Conservation (phyloP, 2,329 filamentous ascomycete genomes). For the Fusarium heterosporum region DNA sequence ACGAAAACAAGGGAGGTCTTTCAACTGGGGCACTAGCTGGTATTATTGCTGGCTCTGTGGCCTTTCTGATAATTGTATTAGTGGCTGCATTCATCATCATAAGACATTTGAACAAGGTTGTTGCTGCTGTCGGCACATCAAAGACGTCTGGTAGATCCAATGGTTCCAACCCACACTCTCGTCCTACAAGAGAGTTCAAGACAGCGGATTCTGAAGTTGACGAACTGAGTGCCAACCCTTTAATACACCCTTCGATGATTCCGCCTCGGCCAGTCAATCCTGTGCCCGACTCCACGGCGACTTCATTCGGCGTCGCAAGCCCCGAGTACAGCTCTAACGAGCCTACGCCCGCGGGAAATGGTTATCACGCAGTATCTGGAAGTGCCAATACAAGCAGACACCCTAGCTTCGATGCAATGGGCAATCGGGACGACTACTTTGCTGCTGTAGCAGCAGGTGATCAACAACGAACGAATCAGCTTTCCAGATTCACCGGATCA, state of each 20-base stretch:
- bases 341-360: slow-evolving; percentile 43
- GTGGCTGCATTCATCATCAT: slow-evolving; percentile 62
- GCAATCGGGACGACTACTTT: slow-evolving; percentile 48
- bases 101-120: slow-evolving; percentile 61
- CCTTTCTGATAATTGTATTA: slow-evolving; percentile 61
- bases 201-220: slow-evolving; percentile 59
- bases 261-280: slow-evolving; percentile 46
- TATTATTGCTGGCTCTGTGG: slow-evolving; percentile 64
- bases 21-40: slow-evolving; percentile 61
- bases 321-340: slow-evolving; percentile 47
- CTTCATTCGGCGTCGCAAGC: slow-evolving; percentile 37
- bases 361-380: slow-evolving; percentile 41
- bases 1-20: slow-evolving; percentile 50
- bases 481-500: slow-evolving; percentile 39
- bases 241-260: slow-evolving; percentile 56
- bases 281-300: slow-evolving; percentile 34
- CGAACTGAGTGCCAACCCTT: slow-evolving; percentile 57
- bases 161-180: slow-evolving; percentile 47
- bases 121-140: slow-evolving; percentile 54
- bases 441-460: slow-evolving; percentile 25
- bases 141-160: slow-evolving; percentile 49
- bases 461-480: slow-evolving; percentile 35
- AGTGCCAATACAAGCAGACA: slow-evolving; percentile 46
- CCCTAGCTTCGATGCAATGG: slow-evolving; percentile 47
- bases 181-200: slow-evolving; percentile 54